Base-by-base conservation (phyloP, 176 grass and related monocot genomes). In the Chloris gayana region DNA sequence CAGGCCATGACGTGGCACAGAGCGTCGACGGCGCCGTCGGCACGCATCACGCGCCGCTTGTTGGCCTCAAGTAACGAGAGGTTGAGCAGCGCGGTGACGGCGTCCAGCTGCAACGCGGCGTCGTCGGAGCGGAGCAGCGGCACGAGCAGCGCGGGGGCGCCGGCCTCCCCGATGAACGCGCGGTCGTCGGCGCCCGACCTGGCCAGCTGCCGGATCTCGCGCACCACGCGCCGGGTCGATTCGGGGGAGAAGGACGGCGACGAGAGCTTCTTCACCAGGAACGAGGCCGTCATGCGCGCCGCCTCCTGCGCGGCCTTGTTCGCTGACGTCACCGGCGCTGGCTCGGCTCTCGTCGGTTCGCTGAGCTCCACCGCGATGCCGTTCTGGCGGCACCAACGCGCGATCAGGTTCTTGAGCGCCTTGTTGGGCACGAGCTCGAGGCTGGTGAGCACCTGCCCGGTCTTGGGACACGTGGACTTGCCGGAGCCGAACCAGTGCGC, bases 291-390 rank as follows among this genome's bases (percentile, higher is more conserved):
- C 96, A 99, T 95, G 22, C 90, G 86, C 57, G 90, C 96, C 18
- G 96, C 96, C 84, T 99, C 91, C 13, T 86, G 84, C 4, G 96
- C 96, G 3, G 96, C 96, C 83, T 99, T 99, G 90, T 99, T 99
- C 4, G 88, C 64, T 17, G 67, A 74, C 25, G 69, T 76, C 50
- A 35, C 83, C 22, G 78, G 62, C 54, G 76, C 14, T 15, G 79
- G 76, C 74, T 91, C 86, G 13, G 72, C 34, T 29, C 89, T 91
- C 34, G 64, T 56, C 4, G 80, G 32, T 32, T 95, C 87, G 47
- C 49, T 4, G 12, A 22, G 76, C 42, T 99, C 96, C 62, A 89
- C 79, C 51, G 90, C 72, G 75, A 95, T 41, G 86, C 84, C 77
- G 42, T 99, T 95, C 83, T 93, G 88, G 31, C 88, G 86, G 82